A percentile compares a stretch with the other conserved stretches of the same genome.
Conservation (phyloP, 2,329 filamentous ascomycete genomes). For the Coniochaeta ligniaria region DNA sequence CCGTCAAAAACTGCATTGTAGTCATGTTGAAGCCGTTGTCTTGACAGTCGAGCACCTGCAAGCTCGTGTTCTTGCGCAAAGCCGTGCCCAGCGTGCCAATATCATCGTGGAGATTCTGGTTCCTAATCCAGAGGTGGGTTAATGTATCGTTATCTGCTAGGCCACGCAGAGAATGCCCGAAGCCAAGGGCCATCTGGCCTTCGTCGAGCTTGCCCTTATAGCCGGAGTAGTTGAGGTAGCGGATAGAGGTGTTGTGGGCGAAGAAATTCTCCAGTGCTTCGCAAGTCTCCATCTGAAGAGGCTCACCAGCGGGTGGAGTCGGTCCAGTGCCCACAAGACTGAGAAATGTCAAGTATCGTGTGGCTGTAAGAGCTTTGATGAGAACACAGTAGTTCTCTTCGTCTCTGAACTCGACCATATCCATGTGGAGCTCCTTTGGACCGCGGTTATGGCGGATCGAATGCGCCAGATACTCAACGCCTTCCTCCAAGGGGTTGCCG, state of each 20-base stretch:
- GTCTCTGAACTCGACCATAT: conserved; percentile 50
- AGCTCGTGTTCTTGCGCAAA: conserved; percentile 38
- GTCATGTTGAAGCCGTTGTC: conserved; percentile 48
- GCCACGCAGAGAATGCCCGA: conserved; percentile 37
- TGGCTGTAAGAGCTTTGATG: conserved; percentile 40
- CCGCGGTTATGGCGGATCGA: conserved; percentile 39
- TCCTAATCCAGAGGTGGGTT: conserved; percentile 45
- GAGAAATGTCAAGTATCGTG: conserved; percentile 41
- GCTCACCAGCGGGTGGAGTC: conserved; percentile 24
- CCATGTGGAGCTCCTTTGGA: conserved; percentile 42
- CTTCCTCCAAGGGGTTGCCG: conserved; percentile 45
- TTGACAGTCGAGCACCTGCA: conserved; percentile 46
- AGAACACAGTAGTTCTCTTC: conserved; percentile 45
- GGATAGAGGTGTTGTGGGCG: conserved; percentile 40
- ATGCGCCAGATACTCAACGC: conserved; percentile 40
- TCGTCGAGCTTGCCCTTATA: conserved; percentile 52
- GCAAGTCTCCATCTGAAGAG: conserved; percentile 36
- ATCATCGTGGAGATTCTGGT: conserved; percentile 47
- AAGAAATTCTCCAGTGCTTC: conserved; percentile 43
- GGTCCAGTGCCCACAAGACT: conserved; percentile 47
- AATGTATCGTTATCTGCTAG: conserved; percentile 21
- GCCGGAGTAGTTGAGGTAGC: conserved; percentile 49
- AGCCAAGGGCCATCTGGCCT: conserved; percentile 45
- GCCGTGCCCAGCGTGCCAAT: conserved; percentile 42
- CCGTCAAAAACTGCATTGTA: conserved; percentile 38